Base-by-base conservation (phyloP, 164 flowering plant genomes). In the Malania oleifera region DNA sequence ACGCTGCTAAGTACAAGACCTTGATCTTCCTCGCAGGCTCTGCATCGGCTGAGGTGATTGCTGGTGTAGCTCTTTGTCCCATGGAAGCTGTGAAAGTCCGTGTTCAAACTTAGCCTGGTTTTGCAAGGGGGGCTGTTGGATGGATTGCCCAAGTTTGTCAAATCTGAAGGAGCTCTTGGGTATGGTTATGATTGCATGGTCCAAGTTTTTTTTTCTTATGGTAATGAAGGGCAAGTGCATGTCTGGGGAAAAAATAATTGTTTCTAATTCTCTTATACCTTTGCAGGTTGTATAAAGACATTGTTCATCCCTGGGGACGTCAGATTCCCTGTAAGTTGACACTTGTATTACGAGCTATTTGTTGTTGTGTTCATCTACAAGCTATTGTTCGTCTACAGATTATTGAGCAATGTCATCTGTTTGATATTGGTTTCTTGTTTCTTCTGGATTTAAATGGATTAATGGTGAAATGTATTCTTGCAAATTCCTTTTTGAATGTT, bases 291-390 rank as follows among this genome's bases (percentile, higher is more conserved):
- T 87, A 84, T 77, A 87, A 83, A 77, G 95, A 89, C 15, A 4
- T 87, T 68, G 87, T 82, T 64, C 95, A 90, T 37, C 88, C 84
- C 25, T 84, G 90, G 89, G 95, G 95, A 24, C 88, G 95, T 50
- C 95, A 82, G 53, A 84, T 81, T 64, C 93, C 93, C 64, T 86
- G 93, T 86, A 76, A 82, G 89, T 64, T 67, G 29, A 14, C 4
- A 39, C 5, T 39, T n/a, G n/a, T n/a, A n/a, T n/a, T n/a, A n/a
- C n/a, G n/a, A n/a, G n/a, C n/a, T n/a, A n/a, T n/a, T n/a, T n/a
- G n/a, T n/a, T n/a, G n/a, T n/a, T n/a, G n/a, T n/a, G n/a, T n/a
- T n/a, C n/a, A n/a, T n/a, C n/a, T n/a, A n/a, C n/a, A n/a, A n/a
- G n/a, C n/a, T n/a, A n/a, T n/a, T n/a, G n/a, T n/a, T n/a, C n/a